These are phyloP conservation scores for Simmondsia chinensis DNA, from an alignment of 148 eudicot species.

Conservation along the genomic window DNA sequence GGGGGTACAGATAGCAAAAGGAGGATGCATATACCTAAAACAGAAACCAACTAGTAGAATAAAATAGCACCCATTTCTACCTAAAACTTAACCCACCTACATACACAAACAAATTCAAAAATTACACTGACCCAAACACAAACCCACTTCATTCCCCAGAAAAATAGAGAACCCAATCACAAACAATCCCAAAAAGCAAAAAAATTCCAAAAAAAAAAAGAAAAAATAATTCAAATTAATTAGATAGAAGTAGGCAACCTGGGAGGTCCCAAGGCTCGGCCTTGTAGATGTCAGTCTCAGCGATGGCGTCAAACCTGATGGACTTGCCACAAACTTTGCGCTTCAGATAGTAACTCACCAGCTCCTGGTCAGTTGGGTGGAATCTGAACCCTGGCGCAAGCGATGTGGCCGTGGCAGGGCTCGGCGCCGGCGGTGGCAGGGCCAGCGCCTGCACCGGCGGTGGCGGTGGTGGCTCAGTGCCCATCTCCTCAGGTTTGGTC, in stretches of 20 bases:
- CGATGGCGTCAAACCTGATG: conserved; percentile 60
- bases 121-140: background rate
- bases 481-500: conserved; percentile 24
- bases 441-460: conserved; percentile 2
- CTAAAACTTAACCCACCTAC: too few species aligned
- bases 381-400: conserved; percentile 77
- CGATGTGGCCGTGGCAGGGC: conserved; percentile 38
- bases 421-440: conserved; percentile 12
- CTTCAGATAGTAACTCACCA: conserved; percentile 62
- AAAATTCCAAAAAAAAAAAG: background rate
- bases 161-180: background rate
- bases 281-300: conserved; percentile 74
- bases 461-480: conserved; percentile 9
- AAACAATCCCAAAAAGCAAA: background rate
- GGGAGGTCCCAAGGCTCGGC: conserved; percentile 85
- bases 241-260: conserved; percentile 14
- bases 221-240: background rate
- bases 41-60: too few species aligned
- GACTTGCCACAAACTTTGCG: conserved; percentile 62
- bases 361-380: conserved; percentile 78
- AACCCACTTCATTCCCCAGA: background rate
- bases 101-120: too few species aligned
- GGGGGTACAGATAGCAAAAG: too few species aligned
- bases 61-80: too few species aligned
- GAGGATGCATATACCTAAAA: too few species aligned